A percentile compares a stretch with the other conserved stretches of the same genome.
Evolutionary conservation across 1,284 basidiomycete species (phyloP).

Genomic region (Cystobasidiaceae sp.): DNA sequence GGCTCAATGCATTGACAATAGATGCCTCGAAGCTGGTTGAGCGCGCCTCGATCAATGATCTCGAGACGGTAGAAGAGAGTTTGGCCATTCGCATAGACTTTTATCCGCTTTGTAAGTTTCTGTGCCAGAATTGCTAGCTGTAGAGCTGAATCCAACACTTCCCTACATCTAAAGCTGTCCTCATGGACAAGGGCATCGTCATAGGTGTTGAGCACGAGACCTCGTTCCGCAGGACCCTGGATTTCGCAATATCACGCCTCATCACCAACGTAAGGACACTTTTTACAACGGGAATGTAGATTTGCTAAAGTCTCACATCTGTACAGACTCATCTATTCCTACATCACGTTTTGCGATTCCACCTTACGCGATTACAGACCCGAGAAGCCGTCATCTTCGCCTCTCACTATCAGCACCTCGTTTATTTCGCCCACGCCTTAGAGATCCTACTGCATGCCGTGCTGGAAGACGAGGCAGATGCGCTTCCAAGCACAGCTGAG

Average conservation of each 20-base stretch:
- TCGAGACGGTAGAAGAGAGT: slow-evolving; percentile 78
- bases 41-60: slow-evolving; percentile 49
- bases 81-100: slow-evolving; percentile 86
- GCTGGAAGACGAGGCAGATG: slow-evolving; percentile 76
- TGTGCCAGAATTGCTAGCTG: not conserved
- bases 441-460: slow-evolving; percentile 92
- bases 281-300: not conserved
- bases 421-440: slow-evolving; percentile 89
- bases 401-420: slow-evolving; percentile 74
- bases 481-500: slow-evolving; percentile 3
- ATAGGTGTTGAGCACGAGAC: slow-evolving; percentile 90
- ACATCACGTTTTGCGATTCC: slow-evolving; percentile 80
- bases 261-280: slow-evolving; percentile 67
- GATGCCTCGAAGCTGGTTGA: slow-evolving; percentile 52
- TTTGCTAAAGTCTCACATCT: not conserved
- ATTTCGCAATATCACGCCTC: slow-evolving; percentile 88
- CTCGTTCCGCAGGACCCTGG: slow-evolving; percentile 66
- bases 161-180: slow-evolving; percentile 59
- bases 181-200: slow-evolving; percentile 98
- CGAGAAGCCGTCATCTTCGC: slow-evolving; percentile 80
- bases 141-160: slow-evolving; percentile 9
- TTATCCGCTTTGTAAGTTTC: slow-evolving; percentile 82
- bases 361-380: slow-evolving; percentile 66
- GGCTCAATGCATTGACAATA: slow-evolving; percentile 90
- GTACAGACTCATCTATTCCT: slow-evolving; percentile 84